Evolutionary conservation across 768 basidiomycete species (phyloP), one percentile per base, ranked within the genome.

Genomic region (Serendipita sp.): DNA sequence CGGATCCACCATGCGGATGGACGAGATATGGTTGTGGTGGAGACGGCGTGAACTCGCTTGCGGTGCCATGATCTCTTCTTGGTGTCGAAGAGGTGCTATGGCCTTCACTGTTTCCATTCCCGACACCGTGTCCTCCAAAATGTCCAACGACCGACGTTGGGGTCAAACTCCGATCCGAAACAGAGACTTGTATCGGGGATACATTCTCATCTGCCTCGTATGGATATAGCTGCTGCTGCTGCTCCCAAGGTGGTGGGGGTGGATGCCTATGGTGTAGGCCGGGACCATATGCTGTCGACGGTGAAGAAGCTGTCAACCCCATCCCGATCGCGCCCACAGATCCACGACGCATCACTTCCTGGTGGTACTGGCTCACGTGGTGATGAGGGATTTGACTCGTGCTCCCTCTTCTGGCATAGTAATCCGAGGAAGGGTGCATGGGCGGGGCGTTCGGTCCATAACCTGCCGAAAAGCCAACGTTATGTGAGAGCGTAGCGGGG

Each of bases 351-450:
- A 60, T 60, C 16, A 38, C 35, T 3, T 32, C 28, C 18, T 34
- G 28, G 28, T 60, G 30, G 10, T 32, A 32, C 8, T 60, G 30
- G 56, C 35, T 32, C 28, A 34, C 28, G 35, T 60, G 56, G 35
- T 60, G 56, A 35, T 16, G 56, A n/a, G 56, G 56, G 34, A 60
- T 60, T 30, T 60, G 56, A 60, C 56, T 60, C 56, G 56, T 60
- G 56, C 56, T 60, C 35, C 56, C 56, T 32, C 56, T 24, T 60
- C 56, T 32, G 28, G 56, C 56, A 35, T 60, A 60, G 35, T 60
- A 60, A 38, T 60, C 56, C 5, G 18, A 4, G 4, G 30, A 34
- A 35, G 56, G 30, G 28, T 24, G 24, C 56, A 60, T 60, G 18
- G n/a, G 48, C 35, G 56, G 28, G 13, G 56, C 30, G n/a, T 24